A percentile compares a stretch with the other conserved stretches of the same genome.
These are phyloP conservation scores for Penicillium sp. DNA, from an alignment of 2,329 filamentous ascomycete species.

Conservation along the genomic window DNA sequence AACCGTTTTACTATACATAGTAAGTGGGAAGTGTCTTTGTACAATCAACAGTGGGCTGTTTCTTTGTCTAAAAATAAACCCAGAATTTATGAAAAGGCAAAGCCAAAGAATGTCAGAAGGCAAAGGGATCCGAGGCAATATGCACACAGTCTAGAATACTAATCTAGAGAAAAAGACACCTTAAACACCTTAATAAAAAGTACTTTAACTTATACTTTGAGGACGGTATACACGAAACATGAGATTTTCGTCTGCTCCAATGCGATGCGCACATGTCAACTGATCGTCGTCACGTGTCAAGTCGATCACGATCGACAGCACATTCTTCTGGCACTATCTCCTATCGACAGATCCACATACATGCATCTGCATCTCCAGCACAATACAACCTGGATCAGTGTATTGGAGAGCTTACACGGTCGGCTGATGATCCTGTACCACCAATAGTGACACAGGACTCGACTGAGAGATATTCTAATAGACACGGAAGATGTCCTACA, in stretches of 20 bases:
- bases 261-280: background rate
- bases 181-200: no score
- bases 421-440: background rate
- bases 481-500: conserved; percentile 1
- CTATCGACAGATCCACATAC: background rate
- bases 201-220: no score
- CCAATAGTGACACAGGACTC: conserved; percentile 12
- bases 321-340: background rate
- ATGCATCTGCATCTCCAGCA: background rate
- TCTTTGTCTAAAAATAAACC: conserved; percentile 5
- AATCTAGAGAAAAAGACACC: background rate
- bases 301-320: background rate
- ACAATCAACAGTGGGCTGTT: background rate
- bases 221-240: background rate
- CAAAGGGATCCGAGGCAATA: background rate
- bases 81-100: background rate
- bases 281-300: background rate
- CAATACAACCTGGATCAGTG: background rate
- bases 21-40: background rate
- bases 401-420: background rate
- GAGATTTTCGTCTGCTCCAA: background rate
- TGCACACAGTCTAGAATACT: background rate
- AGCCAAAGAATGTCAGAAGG: background rate
- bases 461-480: background rate
- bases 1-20: conserved; percentile 11